Evolutionary conservation across 768 basidiomycete genomes (phyloP).

Genomic region (Kwoniella mangroviensis): DNA sequence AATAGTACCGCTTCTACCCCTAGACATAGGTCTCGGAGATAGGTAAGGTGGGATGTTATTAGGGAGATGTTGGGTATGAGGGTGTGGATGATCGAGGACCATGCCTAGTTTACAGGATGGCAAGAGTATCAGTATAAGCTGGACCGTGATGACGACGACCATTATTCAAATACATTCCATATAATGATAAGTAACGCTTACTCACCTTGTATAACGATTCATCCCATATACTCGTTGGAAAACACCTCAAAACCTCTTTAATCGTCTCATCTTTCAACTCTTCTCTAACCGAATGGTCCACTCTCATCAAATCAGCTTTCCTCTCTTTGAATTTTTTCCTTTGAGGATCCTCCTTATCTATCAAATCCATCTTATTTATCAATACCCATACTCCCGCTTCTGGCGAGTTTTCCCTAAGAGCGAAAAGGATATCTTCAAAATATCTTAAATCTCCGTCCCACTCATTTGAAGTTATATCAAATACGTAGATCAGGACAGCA

Average conservation of each 20-base stretch:
- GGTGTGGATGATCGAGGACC: constrained; percentile 96
- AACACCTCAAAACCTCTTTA: constrained; percentile 67
- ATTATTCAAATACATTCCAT: too few species aligned
- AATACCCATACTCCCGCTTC: constrained; percentile 86
- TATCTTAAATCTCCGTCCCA: constrained; percentile 82
- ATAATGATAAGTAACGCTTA: too few species aligned
- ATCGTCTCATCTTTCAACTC: constrained; percentile 29
- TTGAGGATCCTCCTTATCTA: constrained; percentile 62
- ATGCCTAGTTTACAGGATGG: constrained; percentile 79
- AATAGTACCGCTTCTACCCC: constrained; percentile 95
- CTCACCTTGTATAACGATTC: constrained; percentile 91
- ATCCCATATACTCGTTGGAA: constrained; percentile 95
- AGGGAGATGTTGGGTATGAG: constrained; percentile 93
- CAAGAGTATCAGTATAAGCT: not conserved
- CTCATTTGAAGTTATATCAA: constrained; percentile 88
- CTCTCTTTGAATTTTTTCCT: constrained; percentile 70
- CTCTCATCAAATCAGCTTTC: constrained; percentile 68
- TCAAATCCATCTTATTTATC: constrained; percentile 98
- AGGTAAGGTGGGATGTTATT: constrained; percentile 81
- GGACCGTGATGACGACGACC: too few species aligned
- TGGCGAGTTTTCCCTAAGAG: constrained; percentile 62
- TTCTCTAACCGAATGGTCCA: constrained; percentile 66
- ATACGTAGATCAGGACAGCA: constrained; percentile 97
- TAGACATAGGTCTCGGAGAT: constrained; percentile 81
- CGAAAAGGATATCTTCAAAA: constrained; percentile 86